Conservation (phyloP, 257 asterid genomes). For the Thymus mandschuricus region DNA sequence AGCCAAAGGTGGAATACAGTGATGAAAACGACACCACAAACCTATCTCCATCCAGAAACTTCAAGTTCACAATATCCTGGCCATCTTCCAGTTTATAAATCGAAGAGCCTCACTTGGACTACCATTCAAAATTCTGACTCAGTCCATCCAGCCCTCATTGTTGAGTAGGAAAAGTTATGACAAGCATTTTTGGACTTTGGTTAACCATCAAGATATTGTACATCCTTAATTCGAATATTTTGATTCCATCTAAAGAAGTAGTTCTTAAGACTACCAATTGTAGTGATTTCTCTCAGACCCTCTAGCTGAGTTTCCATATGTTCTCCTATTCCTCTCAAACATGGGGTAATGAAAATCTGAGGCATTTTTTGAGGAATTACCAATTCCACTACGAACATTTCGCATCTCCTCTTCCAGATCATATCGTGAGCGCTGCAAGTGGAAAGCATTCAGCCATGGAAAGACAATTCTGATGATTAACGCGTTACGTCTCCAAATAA, state of each 20-base stretch:
- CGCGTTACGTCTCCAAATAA: background rate
- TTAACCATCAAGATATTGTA: background rate
- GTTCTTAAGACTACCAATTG: constrained; percentile 46
- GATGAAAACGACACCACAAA: constrained; percentile 1
- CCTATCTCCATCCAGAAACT: background rate
- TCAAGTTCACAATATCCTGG: constrained; percentile 4
- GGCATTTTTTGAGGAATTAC: constrained; percentile 37
- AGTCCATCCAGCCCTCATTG: constrained; percentile 25
- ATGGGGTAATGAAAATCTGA: constrained; percentile 50
- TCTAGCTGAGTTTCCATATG: constrained; percentile 46
- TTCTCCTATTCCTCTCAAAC: constrained; percentile 62
- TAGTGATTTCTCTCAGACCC: constrained; percentile 51
- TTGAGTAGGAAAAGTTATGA: constrained; percentile 18
- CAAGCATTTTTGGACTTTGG: constrained; percentile 8
- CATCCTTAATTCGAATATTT: constrained; percentile 16
- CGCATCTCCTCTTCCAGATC: constrained; percentile 86
- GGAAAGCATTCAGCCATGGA: constrained; percentile 32
- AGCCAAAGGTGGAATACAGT: constrained; percentile 8
- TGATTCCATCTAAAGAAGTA: constrained; percentile 12
- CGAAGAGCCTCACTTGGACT: constrained; percentile 33
- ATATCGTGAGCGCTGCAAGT: constrained; percentile 68
- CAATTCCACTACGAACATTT: constrained; percentile 41
- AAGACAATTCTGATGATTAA: background rate
- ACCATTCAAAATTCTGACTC: constrained; percentile 25
- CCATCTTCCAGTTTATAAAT: constrained; percentile 10